These are phyloP conservation scores for Pseudoturritis turrita DNA, from an alignment of 345 rosid species.

Conservation along the genomic window DNA sequence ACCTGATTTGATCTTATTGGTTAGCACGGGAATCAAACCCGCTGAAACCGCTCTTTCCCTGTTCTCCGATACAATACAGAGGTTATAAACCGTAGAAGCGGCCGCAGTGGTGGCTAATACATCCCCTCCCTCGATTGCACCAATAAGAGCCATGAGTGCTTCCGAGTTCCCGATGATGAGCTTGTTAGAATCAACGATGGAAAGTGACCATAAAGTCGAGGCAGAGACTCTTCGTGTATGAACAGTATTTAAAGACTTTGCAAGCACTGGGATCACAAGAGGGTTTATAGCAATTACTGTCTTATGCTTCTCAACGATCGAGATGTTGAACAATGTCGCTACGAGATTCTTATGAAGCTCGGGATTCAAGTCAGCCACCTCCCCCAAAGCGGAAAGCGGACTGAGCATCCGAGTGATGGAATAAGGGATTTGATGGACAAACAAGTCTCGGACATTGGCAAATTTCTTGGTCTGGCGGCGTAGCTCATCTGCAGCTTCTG, in stretches of 20 bases:
- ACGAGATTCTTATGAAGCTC: constrained; percentile 33
- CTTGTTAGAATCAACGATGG: constrained; percentile 24
- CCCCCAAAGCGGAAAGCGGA: constrained; percentile 29
- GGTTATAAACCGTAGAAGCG: constrained; percentile 40
- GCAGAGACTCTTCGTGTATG: constrained; percentile 12
- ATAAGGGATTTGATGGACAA: constrained; percentile 26
- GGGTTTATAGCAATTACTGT: constrained; percentile 34
- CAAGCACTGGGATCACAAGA: constrained; percentile 37
- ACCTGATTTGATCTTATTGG: constrained; percentile 33
- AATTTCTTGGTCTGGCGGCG: constrained; percentile 42
- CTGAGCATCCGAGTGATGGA: constrained; percentile 39
- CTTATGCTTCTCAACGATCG: constrained; percentile 39
- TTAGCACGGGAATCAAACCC: constrained; percentile 37
- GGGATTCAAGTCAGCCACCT: constrained; percentile 18
- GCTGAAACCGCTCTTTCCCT: constrained; percentile 32
- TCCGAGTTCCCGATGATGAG: constrained; percentile 42
- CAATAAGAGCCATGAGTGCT: constrained; percentile 44
- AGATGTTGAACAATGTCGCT: constrained; percentile 39
- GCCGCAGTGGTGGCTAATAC: constrained; percentile 36
- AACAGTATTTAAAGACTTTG: constrained; percentile 24
- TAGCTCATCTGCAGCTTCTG: constrained; percentile 46
- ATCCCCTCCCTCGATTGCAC: constrained; percentile 42
- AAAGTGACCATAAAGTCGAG: constrained; percentile 43
- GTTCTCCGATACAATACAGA: constrained; percentile 36
- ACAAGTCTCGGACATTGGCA: constrained; percentile 37